phyloP scores from a whole-genome alignment of 2,329 filamentous ascomycete genomes.

The Xenoacremonium recifei region DNA sequence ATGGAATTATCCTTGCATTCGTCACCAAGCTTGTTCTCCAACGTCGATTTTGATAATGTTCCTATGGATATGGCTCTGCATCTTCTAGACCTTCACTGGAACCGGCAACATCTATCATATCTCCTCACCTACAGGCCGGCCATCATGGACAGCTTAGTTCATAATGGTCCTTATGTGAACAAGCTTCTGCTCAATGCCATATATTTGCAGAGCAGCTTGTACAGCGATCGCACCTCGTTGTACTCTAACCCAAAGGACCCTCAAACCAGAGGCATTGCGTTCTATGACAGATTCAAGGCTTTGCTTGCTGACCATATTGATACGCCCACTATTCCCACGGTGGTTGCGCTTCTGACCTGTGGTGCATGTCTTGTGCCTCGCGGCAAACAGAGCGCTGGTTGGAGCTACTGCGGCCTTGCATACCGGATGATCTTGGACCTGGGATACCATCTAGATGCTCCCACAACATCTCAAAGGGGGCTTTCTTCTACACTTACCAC shows the following conservation, averaged over 20 bases:
- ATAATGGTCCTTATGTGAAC: constrained; percentile 19
- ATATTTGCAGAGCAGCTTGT: constrained; percentile 29
- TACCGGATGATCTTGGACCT: constrained; percentile 41
- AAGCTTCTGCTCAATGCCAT: constrained; percentile 14
- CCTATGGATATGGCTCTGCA: constrained; percentile 21
- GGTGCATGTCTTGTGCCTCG: constrained; percentile 34
- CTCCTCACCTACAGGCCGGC: constrained; percentile 27
- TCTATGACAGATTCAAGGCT: constrained; percentile 4
- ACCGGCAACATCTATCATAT: constrained; percentile 23
- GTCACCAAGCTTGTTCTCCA: not conserved
- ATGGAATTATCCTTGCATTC: not conserved
- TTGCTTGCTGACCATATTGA: constrained; percentile 2
- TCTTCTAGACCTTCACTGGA: constrained; percentile 25
- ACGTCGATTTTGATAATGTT: not conserved
- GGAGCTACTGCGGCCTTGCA: constrained; percentile 52
- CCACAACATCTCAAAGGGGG: not conserved
- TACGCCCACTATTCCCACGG: constrained; percentile 2
- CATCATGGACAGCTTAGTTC: constrained; percentile 23
- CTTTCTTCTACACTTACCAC: not conserved
- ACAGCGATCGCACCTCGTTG: constrained; percentile 46
- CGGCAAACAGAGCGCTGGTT: constrained; percentile 44
- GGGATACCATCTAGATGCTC: constrained; percentile 39
- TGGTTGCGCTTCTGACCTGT: constrained; percentile 1
- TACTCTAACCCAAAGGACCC: constrained; percentile 54
- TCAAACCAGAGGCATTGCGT: constrained; percentile 17